phyloP scores from a whole-genome alignment of 2,329 filamentous ascomycete genomes.

The Tetracladium maxilliforme region DNA sequence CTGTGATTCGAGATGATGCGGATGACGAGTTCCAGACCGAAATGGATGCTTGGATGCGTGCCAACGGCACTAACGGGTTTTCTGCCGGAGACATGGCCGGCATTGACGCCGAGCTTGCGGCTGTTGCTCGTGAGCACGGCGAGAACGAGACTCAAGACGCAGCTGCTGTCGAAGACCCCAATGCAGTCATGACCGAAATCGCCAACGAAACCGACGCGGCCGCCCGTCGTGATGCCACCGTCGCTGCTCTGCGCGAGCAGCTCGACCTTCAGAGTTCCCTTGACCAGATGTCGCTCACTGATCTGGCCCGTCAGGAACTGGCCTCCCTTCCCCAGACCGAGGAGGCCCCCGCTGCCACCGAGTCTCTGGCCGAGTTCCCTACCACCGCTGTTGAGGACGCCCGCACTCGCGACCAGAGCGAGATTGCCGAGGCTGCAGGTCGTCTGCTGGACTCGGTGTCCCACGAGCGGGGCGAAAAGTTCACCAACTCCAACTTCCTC shows the following conservation, averaged over 20 bases:
- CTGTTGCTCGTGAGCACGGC: constrained; percentile 8
- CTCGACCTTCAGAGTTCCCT: too few relatives aligned
- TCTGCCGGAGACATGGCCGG: constrained; percentile 8
- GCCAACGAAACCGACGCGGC: background rate
- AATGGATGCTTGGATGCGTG: constrained; percentile 16
- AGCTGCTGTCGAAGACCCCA: background rate
- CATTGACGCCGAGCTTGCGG: constrained; percentile 11
- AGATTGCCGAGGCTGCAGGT: too few relatives aligned
- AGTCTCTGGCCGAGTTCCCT: too few relatives aligned
- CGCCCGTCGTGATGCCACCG: constrained; percentile 1
- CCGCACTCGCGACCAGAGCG: too few relatives aligned
- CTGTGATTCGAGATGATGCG: constrained; percentile 5
- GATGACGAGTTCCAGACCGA: constrained; percentile 10
- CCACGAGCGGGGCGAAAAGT: constrained; percentile 57
- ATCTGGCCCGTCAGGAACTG: too few relatives aligned
- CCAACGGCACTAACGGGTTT: constrained; percentile 11
- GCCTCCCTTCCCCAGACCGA: too few relatives aligned
- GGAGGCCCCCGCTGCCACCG: too few relatives aligned
- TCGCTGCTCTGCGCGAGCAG: too few relatives aligned
- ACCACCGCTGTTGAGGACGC: too few relatives aligned
- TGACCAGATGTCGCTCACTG: too few relatives aligned
- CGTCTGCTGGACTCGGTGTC: constrained; percentile 55
- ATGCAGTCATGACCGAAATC: background rate
- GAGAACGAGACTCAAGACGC: constrained; percentile 2
- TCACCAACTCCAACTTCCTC: constrained; percentile 64